phyloP scores from a whole-genome alignment of 805 yeast genomes.

The Torulaspora quercuum region DNA sequence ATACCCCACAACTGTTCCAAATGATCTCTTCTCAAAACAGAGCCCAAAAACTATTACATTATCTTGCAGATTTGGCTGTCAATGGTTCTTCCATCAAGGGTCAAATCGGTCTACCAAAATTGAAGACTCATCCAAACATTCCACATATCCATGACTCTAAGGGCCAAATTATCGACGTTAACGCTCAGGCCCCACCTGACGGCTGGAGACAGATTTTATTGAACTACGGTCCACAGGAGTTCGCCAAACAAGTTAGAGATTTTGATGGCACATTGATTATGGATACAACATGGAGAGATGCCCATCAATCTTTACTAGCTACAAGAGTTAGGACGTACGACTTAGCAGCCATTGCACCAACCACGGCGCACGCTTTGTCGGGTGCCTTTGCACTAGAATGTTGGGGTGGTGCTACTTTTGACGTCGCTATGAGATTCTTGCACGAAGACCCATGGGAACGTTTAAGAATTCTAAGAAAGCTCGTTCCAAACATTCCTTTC shows the following conservation, averaged over 20 bases:
- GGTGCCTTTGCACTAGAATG: slow-evolving; percentile 96
- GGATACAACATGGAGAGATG: slow-evolving; percentile 99
- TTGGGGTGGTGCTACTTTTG: slow-evolving; percentile 99
- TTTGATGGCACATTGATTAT: slow-evolving; percentile 86
- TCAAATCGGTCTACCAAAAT: slow-evolving; percentile 88
- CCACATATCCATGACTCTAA: slow-evolving; percentile 65
- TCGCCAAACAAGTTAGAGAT: slow-evolving; percentile 81
- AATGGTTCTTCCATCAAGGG: slow-evolving; percentile 96
- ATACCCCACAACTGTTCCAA: slow-evolving; percentile 92
- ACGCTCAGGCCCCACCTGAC: slow-evolving; percentile 51
- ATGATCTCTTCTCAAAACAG: slow-evolving; percentile 94
- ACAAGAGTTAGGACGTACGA: slow-evolving; percentile 96
- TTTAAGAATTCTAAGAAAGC: slow-evolving; percentile 76
- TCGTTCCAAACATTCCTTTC: slow-evolving; percentile 98
- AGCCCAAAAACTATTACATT: slow-evolving; percentile 88
- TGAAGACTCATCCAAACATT: slow-evolving; percentile 66
- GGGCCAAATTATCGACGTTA: slow-evolving; percentile 61
- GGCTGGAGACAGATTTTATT: slow-evolving; percentile 93
- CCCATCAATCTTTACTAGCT: slow-evolving; percentile 95
- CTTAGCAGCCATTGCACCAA: slow-evolving; percentile 84
- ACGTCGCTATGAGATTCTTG: slow-evolving; percentile 96
- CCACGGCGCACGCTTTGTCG: slow-evolving; percentile 84
- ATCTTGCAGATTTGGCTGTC: slow-evolving; percentile 89
- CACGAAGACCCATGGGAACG: slow-evolving; percentile 99
- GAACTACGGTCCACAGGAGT: slow-evolving; percentile 81